Evolutionary conservation across 768 basidiomycete species (phyloP).

Genomic region (Lactarius quietus): DNA sequence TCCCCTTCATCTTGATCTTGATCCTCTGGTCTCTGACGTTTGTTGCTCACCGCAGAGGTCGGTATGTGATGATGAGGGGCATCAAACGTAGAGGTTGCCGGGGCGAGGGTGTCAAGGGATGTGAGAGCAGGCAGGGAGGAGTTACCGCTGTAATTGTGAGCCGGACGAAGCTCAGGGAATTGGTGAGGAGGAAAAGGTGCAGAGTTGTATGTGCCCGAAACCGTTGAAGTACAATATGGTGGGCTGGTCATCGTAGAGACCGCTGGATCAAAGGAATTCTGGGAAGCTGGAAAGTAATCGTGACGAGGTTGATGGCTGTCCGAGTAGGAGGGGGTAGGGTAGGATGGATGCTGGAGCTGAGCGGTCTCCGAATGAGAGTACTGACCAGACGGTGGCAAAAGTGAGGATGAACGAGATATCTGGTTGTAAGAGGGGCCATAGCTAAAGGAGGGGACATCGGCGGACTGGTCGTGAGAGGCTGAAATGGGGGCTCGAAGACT

Average conservation of each 20-base stretch:
- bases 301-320: conserved; percentile 8
- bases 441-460: conserved; percentile 12
- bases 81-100: conserved; percentile 1
- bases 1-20: conserved; percentile 19
- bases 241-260: not conserved
- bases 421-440: conserved; percentile 14
- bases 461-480: not conserved
- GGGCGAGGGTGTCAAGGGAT: not conserved
- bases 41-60: conserved; percentile 9
- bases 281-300: conserved; percentile 4
- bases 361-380: conserved; percentile 5
- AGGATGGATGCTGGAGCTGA: conserved; percentile 11
- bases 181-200: conserved; percentile 2
- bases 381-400: conserved; percentile 4
- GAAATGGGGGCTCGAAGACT: not conserved
- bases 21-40: conserved; percentile 23
- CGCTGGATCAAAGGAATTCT: conserved; percentile 6
- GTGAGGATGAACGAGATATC: conserved; percentile 12
- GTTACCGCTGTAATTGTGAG: not conserved
- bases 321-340: conserved; percentile 8
- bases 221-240: not conserved
- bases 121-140: not conserved
- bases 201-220: conserved; percentile 1
- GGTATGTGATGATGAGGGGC: not conserved
- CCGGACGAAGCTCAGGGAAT: conserved; percentile 4